phyloP scores from a whole-genome alignment of 1,284 basidiomycete species.

The Cerrena zonata region DNA sequence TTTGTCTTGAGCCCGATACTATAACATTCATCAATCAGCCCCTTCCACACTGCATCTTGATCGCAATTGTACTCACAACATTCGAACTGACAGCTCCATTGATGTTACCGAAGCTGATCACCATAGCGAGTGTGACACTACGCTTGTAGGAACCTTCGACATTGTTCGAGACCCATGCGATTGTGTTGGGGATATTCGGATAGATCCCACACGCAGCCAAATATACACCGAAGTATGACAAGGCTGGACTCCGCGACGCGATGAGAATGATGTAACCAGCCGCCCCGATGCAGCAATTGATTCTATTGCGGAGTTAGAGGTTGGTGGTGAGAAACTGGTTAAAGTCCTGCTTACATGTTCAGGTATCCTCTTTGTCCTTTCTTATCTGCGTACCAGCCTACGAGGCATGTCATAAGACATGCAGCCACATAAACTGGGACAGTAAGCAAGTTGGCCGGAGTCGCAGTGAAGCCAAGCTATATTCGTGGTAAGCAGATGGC shows the following conservation, averaged over 20 bases:
- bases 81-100: slow-evolving; percentile 44
- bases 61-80: slow-evolving; percentile 31
- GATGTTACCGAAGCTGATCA: slow-evolving; percentile 39
- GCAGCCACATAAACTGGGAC: slow-evolving; percentile 67
- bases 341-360: slow-evolving; percentile 46
- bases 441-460: slow-evolving; percentile 67
- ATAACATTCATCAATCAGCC: background rate
- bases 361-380: slow-evolving; percentile 54
- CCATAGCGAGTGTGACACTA: slow-evolving; percentile 38
- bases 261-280: slow-evolving; percentile 69
- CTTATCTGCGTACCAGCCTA: slow-evolving; percentile 60
- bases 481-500: no score
- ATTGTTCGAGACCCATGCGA: slow-evolving; percentile 70
- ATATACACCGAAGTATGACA: slow-evolving; percentile 68
- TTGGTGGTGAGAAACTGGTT: background rate
- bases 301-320: slow-evolving; percentile 36
- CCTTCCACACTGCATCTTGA: no score
- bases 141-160: slow-evolving; percentile 54
- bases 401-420: slow-evolving; percentile 56
- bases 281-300: slow-evolving; percentile 23
- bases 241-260: slow-evolving; percentile 49
- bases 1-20: slow-evolving; percentile 20
- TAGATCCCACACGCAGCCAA: slow-evolving; percentile 72
- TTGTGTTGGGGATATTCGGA: slow-evolving; percentile 64
- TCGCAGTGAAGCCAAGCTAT: slow-evolving; percentile 55